Evolutionary conservation across 1,284 basidiomycete species (phyloP).

Genomic region (Sutorius eximius): DNA sequence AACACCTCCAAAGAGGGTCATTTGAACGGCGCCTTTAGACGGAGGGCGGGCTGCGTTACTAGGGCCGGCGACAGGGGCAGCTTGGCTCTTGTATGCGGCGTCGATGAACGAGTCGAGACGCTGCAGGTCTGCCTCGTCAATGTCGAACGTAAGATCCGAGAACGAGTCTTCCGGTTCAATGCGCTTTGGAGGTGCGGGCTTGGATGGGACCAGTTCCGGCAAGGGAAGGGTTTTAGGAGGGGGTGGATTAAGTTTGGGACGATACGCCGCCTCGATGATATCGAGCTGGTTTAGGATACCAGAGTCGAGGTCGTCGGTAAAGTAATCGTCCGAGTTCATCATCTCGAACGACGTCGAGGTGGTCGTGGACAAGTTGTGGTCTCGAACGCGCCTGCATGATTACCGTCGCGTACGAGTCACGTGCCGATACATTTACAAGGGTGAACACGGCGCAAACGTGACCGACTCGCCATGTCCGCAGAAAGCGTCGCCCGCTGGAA

Average conservation of each 20-base stretch:
- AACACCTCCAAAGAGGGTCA: constrained; percentile 63
- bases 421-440: not conserved
- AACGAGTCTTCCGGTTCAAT: constrained; percentile 46
- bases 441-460: not conserved
- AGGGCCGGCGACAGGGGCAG: constrained; percentile 42
- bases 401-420: constrained; percentile 9
- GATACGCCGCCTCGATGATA: constrained; percentile 62
- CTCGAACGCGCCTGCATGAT: constrained; percentile 1
- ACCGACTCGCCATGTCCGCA: constrained; percentile 50
- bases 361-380: constrained; percentile 2
- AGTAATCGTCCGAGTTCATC: constrained; percentile 69
- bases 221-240: constrained; percentile 1
- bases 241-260: constrained; percentile 24
- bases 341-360: constrained; percentile 36
- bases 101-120: constrained; percentile 53
- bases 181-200: constrained; percentile 14
- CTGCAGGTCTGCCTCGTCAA: constrained; percentile 54
- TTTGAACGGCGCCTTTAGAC: constrained; percentile 52
- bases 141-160: constrained; percentile 55
- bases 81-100: constrained; percentile 41
- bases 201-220: constrained; percentile 6
- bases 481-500: constrained; percentile 70
- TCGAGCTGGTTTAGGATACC: constrained; percentile 55
- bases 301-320: constrained; percentile 49
- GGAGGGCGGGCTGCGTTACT: constrained; percentile 36